Base-by-base conservation (phyloP, 805 yeast species). In the Kodamaea kaohsiungensis region DNA sequence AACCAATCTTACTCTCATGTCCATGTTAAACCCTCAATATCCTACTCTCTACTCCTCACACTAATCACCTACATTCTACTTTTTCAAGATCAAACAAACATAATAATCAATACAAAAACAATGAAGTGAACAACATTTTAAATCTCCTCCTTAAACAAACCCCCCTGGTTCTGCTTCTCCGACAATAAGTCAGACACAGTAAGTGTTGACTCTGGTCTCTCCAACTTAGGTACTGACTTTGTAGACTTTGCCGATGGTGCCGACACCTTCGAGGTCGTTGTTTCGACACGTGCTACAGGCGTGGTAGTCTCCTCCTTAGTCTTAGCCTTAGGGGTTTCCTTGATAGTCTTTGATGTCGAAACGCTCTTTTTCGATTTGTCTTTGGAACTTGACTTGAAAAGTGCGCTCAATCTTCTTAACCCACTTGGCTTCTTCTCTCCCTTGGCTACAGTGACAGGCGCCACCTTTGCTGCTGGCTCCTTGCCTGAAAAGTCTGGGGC, bases 101-200 rank as follows among this genome's bases (percentile, higher is more conserved):
- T 40, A 40, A 9, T 40, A 40, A 30, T 30, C 45, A 40, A 40
- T 40, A 40, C 45, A 40, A 40, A 40, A 40, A 40, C 17, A 40
- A 16, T 40, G 45, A 40, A 40, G 19, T 40, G 45, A 40, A 40
- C 45, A 15, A 40, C 17, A 19, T 27, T 35, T 53, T 62, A 74
- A 53, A 75, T 71, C 59, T 75, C 79, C 61, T 75, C 79, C 58
- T 73, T 75, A 59, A 75, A 75, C 25, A 74, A 57, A 4, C 78
- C 78, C 16, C 75, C 75, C 53, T 65, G 64, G 55, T 68, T 68
- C 50, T 62, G 61, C 52, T 65, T 65, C 33, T 59, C 58, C 40
- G 69, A 61, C 7, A 74, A 68, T 45, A 69, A 53, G 18, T 71
- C 76, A 42, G 70, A 76, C n/a, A 37, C 56, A n/a, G 42, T 52